phyloP scores from a whole-genome alignment of 164 flowering plant species.

The Aristolochia californica region DNA sequence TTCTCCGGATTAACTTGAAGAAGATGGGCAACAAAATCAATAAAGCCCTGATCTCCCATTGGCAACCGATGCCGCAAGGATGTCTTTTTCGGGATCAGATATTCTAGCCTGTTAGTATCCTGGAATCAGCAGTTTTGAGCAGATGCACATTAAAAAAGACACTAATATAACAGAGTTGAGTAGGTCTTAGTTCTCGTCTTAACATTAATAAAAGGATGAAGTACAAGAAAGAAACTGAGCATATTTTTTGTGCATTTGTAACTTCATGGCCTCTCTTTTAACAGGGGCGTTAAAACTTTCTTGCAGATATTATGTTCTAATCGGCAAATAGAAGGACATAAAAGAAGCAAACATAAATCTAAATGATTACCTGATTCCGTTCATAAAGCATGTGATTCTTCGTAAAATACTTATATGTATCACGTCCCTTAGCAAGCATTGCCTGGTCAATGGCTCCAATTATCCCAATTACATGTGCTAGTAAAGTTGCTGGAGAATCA shows the following conservation, averaged over 20 bases:
- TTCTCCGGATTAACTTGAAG: slow-evolving; percentile 89
- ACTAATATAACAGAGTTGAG: too few relatives aligned
- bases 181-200: too few relatives aligned
- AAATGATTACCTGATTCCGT: slow-evolving; percentile 68
- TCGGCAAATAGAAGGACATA: neutral
- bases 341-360: neutral
- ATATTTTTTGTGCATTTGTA: neutral
- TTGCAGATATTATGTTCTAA: neutral
- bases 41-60: slow-evolving; percentile 95
- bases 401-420: slow-evolving; percentile 83
- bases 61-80: slow-evolving; percentile 87
- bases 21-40: slow-evolving; percentile 77
- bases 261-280: too few relatives aligned
- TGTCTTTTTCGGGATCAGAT: slow-evolving; percentile 86
- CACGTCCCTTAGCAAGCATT: slow-evolving; percentile 93
- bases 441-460: slow-evolving; percentile 76
- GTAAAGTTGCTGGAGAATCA: slow-evolving; percentile 94
- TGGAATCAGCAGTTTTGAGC: slow-evolving; percentile 21
- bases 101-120: slow-evolving; percentile 85
- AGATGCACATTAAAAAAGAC: too few relatives aligned
- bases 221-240: too few relatives aligned
- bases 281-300: too few relatives aligned
- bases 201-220: too few relatives aligned
- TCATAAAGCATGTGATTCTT: slow-evolving; percentile 98
- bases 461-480: slow-evolving; percentile 90